phyloP scores from a whole-genome alignment of 805 yeast species.

The Tetrapisispora iriomotensis region DNA sequence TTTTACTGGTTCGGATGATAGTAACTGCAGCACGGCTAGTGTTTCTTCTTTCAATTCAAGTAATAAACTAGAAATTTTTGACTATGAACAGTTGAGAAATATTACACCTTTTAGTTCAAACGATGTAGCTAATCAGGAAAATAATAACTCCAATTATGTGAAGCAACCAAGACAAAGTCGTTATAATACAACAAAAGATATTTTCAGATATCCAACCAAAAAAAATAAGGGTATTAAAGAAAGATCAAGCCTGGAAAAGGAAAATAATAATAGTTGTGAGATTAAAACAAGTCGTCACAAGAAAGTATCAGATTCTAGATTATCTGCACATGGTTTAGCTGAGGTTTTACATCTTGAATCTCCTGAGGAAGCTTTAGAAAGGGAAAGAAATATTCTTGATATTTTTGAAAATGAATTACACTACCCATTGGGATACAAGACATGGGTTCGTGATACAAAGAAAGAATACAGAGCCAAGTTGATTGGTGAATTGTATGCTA shows the following conservation, averaged over 20 bases:
- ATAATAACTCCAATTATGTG: not conserved
- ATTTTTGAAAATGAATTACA: conserved; percentile 50
- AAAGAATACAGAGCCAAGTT: conserved; percentile 44
- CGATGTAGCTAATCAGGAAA: not conserved
- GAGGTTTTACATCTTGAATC: conserved; percentile 40
- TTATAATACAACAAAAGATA: conserved; percentile 1
- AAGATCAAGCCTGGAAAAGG: too few species aligned
- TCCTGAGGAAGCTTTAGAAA: conserved; percentile 43
- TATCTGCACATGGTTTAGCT: conserved; percentile 48
- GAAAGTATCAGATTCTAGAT: conserved; percentile 40
- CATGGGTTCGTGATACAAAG: conserved; percentile 78
- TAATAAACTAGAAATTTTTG: not conserved
- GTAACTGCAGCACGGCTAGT: not conserved
- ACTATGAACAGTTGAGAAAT: not conserved
- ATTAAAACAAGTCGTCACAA: conserved; percentile 2
- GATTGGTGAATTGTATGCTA: conserved; percentile 36
- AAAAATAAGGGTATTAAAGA: not conserved
- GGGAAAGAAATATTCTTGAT: conserved; percentile 44
- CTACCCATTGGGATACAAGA: conserved; percentile 64
- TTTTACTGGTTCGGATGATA: not conserved
- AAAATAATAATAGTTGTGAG: not conserved
- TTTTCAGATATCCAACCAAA: not conserved
- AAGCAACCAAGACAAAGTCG: conserved; percentile 5
- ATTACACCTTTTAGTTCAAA: not conserved
- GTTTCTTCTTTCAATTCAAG: not conserved